These are phyloP conservation scores for Pichia californica DNA, from an alignment of 805 yeast genomes.

Conservation along the genomic window DNA sequence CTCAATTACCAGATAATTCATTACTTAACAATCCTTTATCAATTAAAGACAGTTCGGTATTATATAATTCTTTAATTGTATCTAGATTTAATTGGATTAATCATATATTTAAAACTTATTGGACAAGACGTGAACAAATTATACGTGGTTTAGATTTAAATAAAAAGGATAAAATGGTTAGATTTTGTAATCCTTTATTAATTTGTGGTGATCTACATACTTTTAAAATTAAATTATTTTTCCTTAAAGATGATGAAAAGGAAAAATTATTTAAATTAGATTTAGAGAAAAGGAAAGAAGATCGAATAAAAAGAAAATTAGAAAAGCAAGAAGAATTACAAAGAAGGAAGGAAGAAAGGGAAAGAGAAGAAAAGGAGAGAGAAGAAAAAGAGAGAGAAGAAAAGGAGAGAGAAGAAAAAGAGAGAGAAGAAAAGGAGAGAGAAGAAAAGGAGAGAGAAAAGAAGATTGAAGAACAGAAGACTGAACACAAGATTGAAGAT, in stretches of 20 bases:
- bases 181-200: conserved; percentile 69
- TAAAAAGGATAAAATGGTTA: conserved; percentile 78
- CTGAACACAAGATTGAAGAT: neutral
- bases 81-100: conserved; percentile 67
- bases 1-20: conserved; percentile 50
- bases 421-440: neutral
- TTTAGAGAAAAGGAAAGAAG: conserved; percentile 24
- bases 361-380: conserved; percentile 7
- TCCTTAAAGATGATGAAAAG: conserved; percentile 73
- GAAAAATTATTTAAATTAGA: conserved; percentile 38
- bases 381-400: conserved; percentile 11
- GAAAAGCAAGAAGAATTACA: conserved; percentile 20
- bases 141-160: conserved; percentile 37
- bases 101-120: conserved; percentile 68
- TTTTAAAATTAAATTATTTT: conserved; percentile 70
- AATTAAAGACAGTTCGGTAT: conserved; percentile 64
- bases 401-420: neutral
- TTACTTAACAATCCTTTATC: conserved; percentile 60
- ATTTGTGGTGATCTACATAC: conserved; percentile 71
- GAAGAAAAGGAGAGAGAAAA: neutral
- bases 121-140: conserved; percentile 50
- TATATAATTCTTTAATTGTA: conserved; percentile 62
- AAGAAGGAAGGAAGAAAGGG: conserved; percentile 13
- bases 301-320: conserved; percentile 29
- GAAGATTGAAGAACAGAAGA: neutral